Conservation (phyloP, 768 basidiomycete species). For the Sporobolomyces roseus region DNA sequence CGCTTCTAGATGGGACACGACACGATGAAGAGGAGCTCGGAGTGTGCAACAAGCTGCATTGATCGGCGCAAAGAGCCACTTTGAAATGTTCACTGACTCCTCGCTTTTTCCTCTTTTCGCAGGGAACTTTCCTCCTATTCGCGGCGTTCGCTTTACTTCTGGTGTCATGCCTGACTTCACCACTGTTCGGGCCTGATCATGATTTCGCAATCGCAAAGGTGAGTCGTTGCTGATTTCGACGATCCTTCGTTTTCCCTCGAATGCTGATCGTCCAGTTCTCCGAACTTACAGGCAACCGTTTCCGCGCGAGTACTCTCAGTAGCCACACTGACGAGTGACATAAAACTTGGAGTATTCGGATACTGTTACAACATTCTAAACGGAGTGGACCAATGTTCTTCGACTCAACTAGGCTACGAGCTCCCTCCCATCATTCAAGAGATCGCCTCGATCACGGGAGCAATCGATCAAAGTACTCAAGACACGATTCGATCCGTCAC, state of each 20-base stretch:
- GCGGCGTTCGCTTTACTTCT: conserved; percentile 17
- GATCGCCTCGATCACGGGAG: neutral
- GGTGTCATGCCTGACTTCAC: conserved; percentile 20
- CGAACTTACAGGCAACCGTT: neutral
- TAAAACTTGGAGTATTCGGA: conserved; percentile 23
- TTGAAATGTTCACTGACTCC: neutral
- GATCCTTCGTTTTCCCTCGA: no score
- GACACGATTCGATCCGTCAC: conserved; percentile 40
- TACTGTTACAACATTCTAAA: conserved; percentile 16
- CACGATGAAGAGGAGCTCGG: no score
- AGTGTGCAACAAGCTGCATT: no score
- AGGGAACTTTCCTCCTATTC: conserved; percentile 31
- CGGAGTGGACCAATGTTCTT: conserved; percentile 17
- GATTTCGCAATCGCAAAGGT: conserved; percentile 12
- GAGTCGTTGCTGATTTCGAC: no score
- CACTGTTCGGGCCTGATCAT: conserved; percentile 13
- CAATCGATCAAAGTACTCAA: neutral
- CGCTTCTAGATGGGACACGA: no score
- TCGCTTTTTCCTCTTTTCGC: neutral
- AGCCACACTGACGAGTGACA: conserved; percentile 1
- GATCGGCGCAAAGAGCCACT: no score
- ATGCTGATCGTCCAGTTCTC: no score
- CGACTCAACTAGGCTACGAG: conserved; percentile 14
- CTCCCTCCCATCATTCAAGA: conserved; percentile 7
- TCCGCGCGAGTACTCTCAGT: neutral